Evolutionary conservation across 306 rosid species (phyloP).

Genomic region (Neltuma alba): DNA sequence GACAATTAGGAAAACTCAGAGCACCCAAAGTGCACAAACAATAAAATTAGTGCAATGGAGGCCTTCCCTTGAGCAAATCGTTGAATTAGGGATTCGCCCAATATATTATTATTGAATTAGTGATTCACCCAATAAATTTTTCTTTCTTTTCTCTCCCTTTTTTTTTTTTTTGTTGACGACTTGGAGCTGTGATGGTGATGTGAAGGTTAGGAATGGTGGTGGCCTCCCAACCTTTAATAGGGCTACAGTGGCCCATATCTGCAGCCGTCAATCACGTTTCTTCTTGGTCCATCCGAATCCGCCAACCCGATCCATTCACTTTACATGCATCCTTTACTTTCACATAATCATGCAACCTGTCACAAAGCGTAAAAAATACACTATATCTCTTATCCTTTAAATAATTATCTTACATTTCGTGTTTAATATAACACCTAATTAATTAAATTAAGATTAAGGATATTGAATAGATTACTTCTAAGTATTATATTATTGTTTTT

Average conservation of each 20-base stretch:
- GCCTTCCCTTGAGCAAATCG: background rate
- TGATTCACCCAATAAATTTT: no score
- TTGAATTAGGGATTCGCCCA: background rate
- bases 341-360: background rate
- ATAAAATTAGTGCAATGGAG: background rate
- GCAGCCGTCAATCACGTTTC: slow-evolving; percentile 52
- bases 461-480: no score
- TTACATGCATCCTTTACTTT: background rate
- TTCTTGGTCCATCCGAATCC: slow-evolving; percentile 26
- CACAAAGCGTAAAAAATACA: background rate
- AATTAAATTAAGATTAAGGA: no score
- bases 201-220: background rate
- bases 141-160: no score
- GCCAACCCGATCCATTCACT: background rate
- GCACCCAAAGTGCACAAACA: background rate
- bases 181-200: no score
- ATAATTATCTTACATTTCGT: no score
- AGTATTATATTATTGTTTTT: no score
- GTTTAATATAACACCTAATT: no score
- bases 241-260: slow-evolving; percentile 7
- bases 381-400: no score
- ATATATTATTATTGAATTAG: background rate
- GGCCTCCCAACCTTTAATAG: background rate
- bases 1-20: background rate
- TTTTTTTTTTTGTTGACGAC: background rate